A percentile compares a stretch with the other conserved stretches of the same genome.
Conservation (phyloP, 768 basidiomycete genomes). For the Rubroboletus pulcherrimus region DNA sequence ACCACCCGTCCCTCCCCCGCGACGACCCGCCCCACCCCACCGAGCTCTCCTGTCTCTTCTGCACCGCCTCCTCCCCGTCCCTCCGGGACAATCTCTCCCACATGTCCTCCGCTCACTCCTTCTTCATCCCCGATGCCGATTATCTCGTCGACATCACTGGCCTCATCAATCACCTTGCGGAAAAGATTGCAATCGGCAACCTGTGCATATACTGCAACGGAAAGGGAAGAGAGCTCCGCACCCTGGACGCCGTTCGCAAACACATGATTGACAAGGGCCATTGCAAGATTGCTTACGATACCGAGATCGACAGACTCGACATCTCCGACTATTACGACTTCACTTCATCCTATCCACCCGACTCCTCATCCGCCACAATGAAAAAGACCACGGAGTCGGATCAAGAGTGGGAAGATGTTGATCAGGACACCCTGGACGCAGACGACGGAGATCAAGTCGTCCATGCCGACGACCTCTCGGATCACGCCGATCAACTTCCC, state of each 20-base stretch:
- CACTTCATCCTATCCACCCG: slow-evolving; percentile 67
- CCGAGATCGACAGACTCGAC: slow-evolving; percentile 76
- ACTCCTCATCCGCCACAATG: slow-evolving; percentile 18
- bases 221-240: slow-evolving; percentile 75
- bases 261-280: slow-evolving; percentile 97
- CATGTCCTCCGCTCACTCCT: slow-evolving; percentile 86
- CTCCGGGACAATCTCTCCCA: slow-evolving; percentile 72
- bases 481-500: slow-evolving; percentile 42
- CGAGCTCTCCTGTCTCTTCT: slow-evolving; percentile 81
- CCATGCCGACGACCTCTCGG: slow-evolving; percentile 11
- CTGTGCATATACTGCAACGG: slow-evolving; percentile 90
- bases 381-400: background rate
- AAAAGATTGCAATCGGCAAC: slow-evolving; percentile 92
- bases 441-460: slow-evolving; percentile 17
- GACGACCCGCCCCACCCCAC: background rate
- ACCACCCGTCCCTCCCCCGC: slow-evolving; percentile 36
- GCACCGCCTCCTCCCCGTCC: slow-evolving; percentile 47
- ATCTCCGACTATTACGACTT: slow-evolving; percentile 95
- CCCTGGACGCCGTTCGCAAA: slow-evolving; percentile 82
- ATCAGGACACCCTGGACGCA: slow-evolving; percentile 17
- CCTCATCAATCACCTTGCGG: slow-evolving; percentile 79
- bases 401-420: slow-evolving; percentile 36
- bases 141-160: slow-evolving; percentile 83
- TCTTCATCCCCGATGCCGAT: slow-evolving; percentile 94
- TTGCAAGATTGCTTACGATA: slow-evolving; percentile 92